phyloP scores from a whole-genome alignment of 208 protist genomes.

The Trichomonas tenax region DNA sequence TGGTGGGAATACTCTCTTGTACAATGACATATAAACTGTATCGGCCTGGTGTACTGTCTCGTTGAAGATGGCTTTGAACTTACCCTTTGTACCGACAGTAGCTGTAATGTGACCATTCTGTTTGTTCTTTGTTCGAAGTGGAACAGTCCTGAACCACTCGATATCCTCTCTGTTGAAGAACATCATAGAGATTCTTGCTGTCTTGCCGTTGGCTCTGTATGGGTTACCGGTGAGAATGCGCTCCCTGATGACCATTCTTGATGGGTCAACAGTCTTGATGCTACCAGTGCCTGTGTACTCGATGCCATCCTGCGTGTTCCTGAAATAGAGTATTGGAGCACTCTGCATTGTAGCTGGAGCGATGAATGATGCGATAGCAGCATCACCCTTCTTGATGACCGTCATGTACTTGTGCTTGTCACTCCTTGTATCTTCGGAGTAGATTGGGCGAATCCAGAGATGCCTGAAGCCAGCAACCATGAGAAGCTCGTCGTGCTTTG shows the following conservation, averaged over 20 bases:
- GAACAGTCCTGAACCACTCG: background rate
- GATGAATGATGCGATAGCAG: background rate
- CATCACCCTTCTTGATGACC: background rate
- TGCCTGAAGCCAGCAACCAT: background rate
- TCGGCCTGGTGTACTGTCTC: background rate
- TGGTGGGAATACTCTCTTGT: background rate
- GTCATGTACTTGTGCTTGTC: background rate
- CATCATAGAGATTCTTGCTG: background rate
- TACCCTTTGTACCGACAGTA: background rate
- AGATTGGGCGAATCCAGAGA: background rate
- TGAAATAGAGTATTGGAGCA: background rate
- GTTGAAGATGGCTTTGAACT: background rate
- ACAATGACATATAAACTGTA: background rate
- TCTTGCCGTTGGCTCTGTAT: background rate
- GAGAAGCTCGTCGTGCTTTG: background rate
- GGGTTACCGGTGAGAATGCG: background rate
- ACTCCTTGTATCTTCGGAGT: background rate
- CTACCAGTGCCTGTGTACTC: background rate
- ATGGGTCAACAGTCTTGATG: background rate
- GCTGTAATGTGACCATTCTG: background rate
- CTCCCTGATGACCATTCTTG: background rate
- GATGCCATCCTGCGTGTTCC: background rate
- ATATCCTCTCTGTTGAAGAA: constrained; percentile 16
- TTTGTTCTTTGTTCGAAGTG: background rate
- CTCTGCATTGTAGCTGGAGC: background rate